Evolutionary conservation across 805 yeast species (phyloP).

Genomic region (Brettanomyces nanus): DNA sequence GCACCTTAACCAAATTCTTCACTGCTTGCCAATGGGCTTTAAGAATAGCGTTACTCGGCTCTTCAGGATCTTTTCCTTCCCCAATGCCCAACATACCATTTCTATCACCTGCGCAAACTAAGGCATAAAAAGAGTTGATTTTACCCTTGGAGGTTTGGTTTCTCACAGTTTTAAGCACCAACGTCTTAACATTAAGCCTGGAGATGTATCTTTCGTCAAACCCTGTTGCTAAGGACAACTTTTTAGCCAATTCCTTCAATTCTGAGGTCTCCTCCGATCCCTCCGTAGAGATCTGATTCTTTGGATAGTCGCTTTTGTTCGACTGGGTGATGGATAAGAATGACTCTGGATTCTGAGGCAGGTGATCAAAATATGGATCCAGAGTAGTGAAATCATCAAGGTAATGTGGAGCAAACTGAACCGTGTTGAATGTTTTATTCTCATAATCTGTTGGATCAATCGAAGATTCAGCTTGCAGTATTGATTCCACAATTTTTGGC

Average conservation of each 20-base stretch:
- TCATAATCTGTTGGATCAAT: constrained; percentile 58
- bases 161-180: constrained; percentile 72
- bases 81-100: constrained; percentile 94
- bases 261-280: constrained; percentile 18
- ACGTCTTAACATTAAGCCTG: constrained; percentile 53
- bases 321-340: constrained; percentile 20
- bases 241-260: constrained; percentile 36
- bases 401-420: constrained; percentile 61
- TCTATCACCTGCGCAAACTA: constrained; percentile 87
- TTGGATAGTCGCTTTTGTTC: constrained; percentile 17
- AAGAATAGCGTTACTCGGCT: constrained; percentile 62
- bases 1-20: constrained; percentile 70
- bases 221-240: constrained; percentile 57
- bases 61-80: constrained; percentile 83
- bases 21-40: constrained; percentile 94
- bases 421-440: constrained; percentile 32
- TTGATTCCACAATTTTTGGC: constrained; percentile 72
- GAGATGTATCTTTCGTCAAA: constrained; percentile 53
- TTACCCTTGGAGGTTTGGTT: constrained; percentile 92
- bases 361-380: constrained; percentile 72
- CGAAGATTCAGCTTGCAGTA: constrained; percentile 69
- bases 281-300: constrained; percentile 15
- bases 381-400: constrained; percentile 60
- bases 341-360: constrained; percentile 21
- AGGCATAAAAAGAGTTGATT: constrained; percentile 69